Evolutionary conservation across 495 filamentous ascomycete species (phyloP).

Genomic region (Aspergillus ostianus): DNA sequence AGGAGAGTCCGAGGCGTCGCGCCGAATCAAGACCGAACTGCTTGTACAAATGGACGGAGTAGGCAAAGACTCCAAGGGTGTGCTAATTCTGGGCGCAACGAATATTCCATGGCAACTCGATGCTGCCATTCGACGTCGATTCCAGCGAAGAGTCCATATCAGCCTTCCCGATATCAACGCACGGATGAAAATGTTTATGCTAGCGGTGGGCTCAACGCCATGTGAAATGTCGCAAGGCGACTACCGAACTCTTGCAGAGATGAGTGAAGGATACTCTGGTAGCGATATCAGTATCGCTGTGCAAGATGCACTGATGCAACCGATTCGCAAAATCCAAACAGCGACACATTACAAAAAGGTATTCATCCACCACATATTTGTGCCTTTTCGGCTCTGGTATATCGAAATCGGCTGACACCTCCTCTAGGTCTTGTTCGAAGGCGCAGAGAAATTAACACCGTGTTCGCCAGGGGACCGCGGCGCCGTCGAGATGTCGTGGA

Average conservation of each 20-base stretch:
- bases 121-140: constrained; percentile 94
- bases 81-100: constrained; percentile 93
- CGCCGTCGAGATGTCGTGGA: constrained; percentile 93
- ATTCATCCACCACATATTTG: constrained; percentile 10
- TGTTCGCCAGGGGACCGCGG: constrained; percentile 88
- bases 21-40: constrained; percentile 97
- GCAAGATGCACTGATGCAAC: constrained; percentile 97
- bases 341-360: constrained; percentile 98
- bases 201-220: constrained; percentile 85
- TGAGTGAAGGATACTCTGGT: constrained; percentile 91
- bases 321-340: constrained; percentile 94
- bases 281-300: constrained; percentile 96
- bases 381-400: constrained; percentile 4
- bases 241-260: constrained; percentile 71
- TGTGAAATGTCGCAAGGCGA: constrained; percentile 79
- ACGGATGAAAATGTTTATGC: constrained; percentile 94
- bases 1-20: constrained; percentile 94
- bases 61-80: constrained; percentile 87
- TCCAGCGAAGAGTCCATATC: constrained; percentile 95
- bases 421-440: constrained; percentile 67
- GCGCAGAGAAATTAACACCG: constrained; percentile 76
- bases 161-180: constrained; percentile 84
- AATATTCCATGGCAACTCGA: constrained; percentile 99
- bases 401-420: constrained; percentile 1
- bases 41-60: constrained; percentile 99